Evolutionary conservation across 2,329 filamentous ascomycete genomes (phyloP), one percentile per base, ranked within the genome.

Genomic region (Pseudocercospora macadamiae): DNA sequence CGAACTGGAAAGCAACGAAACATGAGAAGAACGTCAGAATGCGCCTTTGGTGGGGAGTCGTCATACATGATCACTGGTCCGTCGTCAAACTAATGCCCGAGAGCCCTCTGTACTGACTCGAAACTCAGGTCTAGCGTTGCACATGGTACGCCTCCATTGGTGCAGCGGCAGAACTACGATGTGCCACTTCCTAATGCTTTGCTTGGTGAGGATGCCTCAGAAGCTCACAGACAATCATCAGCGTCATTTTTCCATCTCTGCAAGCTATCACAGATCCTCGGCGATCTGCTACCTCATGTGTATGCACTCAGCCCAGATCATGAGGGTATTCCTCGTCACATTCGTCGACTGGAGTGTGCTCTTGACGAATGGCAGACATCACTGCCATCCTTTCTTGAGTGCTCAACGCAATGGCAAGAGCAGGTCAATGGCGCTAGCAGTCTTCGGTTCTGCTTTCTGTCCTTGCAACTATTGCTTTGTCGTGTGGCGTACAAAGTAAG

Each of bases 21-120:
- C 72, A 75, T 30, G 82, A 85, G 61, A 84, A 83, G 63, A 75
- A 77, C 7, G 71, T 81, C 14, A 76, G 83, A 5, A 79, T 81
- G 26, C 78, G 80, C 2, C 69, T 83, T 2, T 85, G 82, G 80
- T 85, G 83, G 83, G 82, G 79, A 4, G 79, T 84, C 2, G 73
- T 84, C 2, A 81, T 85, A 36, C 82, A 83, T 57, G 82, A 85
- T 68, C 77, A 81, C 37, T 85, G 82, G 77, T 79, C 28, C 26
- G 58, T 42, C 42, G n/a, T 14, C n/a, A 4, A 7, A 21, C 2
- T 36, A 14, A n/a, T 26, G 10, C 16, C n/a, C n/a, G n/a, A n/a
- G n/a, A n/a, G 19, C 36, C 28, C 18, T 2, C 18, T 49, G 10
- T 39, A 23, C 51, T 74, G 54, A 53, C 49, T n/a, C 59, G 36